Evolutionary conservation across 345 rosid species (phyloP).

Genomic region (Populus euphratica): DNA sequence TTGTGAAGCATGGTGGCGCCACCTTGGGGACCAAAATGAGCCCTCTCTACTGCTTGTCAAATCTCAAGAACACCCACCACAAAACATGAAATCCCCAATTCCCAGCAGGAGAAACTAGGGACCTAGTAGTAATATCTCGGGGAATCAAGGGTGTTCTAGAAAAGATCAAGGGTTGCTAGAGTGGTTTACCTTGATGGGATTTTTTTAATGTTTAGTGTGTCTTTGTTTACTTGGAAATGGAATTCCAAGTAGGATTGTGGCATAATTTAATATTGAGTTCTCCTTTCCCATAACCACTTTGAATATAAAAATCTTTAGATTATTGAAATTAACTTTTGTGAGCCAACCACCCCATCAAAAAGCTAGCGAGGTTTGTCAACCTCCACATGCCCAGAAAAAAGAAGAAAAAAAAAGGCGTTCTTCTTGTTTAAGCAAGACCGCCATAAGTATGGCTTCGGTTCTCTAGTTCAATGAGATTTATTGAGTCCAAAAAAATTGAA

Average conservation of each 20-base stretch:
- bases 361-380: constrained; percentile 43
- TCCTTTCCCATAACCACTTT: constrained; percentile 31
- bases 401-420: constrained; percentile 26
- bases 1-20: constrained; percentile 23
- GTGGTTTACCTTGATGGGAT: background rate
- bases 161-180: background rate
- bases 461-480: background rate
- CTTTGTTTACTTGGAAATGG: constrained; percentile 31
- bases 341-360: constrained; percentile 54
- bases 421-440: constrained; percentile 17
- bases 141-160: background rate
- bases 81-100: background rate
- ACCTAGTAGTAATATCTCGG: too few relatives aligned
- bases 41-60: background rate
- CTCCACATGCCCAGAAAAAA: constrained; percentile 46
- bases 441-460: background rate
- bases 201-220: background rate
- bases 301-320: constrained; percentile 11
- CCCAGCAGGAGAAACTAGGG: too few relatives aligned
- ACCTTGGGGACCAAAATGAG: constrained; percentile 32
- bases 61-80: background rate
- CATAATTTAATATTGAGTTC: background rate
- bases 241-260: constrained; percentile 49
- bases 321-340: constrained; percentile 21
- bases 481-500: too few relatives aligned